Evolutionary conservation across 2,329 filamentous ascomycete species (phyloP), one percentile per base, ranked within the genome.

Genomic region (Xylaria sp.): DNA sequence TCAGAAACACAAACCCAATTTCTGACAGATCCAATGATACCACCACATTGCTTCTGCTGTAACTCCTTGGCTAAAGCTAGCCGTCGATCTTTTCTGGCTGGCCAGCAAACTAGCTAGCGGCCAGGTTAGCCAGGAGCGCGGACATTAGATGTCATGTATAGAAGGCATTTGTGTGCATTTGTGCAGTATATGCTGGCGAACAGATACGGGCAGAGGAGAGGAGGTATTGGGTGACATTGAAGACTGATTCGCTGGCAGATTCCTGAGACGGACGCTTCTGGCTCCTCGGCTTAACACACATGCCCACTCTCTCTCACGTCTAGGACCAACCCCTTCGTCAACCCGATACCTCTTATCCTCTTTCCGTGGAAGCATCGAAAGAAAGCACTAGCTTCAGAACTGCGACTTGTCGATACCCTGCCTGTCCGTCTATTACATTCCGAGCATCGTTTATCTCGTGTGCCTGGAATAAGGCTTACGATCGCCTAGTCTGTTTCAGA

Each of bases 1-100:
- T 70, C 70, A 72, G 73, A 76, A 72, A 76, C 43, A 46, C 72
- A 72, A 72, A 70, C 70, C 71, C 70, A 63, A 69, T 75, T 75
- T 76, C 72, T 76, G 72, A 73, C 63, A 75, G 72, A 73, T 72
- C 73, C 46, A 45, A 70, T 72, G 70, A 58, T 60, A 59, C 60
- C n/a, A 53, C 58, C 65, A 56, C 61, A 63, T 63, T 25, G 30
- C 43, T 46, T 53, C 64, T 65, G 66, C 60, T 12, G 68, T 62
- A 20, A 62, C 70, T 67, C 62, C 59, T 70, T 63, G 45, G 68
- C 66, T 68, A 63, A 61, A 62, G 62, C 59, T 65, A 34, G 56
- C 36, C 28, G 58, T 66, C 61, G 66, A 69, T 60, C 59, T 65
- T 43, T 62, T 48, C 63, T 56, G 48, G 53, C 63, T 56, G 48